Conservation (phyloP, 1,139 yeast species). For the Kodamaea alishanica region DNA sequence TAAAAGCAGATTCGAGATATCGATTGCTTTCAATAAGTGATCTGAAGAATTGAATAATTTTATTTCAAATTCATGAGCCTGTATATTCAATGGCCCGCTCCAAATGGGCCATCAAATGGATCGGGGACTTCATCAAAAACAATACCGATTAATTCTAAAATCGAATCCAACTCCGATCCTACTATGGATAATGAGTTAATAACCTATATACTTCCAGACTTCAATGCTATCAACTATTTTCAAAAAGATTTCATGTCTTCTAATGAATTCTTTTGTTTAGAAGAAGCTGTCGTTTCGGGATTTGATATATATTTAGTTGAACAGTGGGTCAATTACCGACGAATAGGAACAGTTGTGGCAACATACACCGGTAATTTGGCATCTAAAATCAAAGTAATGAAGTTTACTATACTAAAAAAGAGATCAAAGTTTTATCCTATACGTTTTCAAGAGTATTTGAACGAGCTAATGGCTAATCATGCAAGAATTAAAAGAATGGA, state of each 20-base stretch:
- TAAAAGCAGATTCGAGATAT: too few species aligned
- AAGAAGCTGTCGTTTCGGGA: constrained; percentile 54
- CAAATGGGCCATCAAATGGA: background rate
- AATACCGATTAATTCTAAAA: background rate
- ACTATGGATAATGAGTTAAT: constrained; percentile 25
- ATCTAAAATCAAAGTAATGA: constrained; percentile 59
- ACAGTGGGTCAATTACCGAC: constrained; percentile 84
- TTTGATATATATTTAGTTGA: constrained; percentile 89
- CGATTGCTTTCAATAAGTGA: too few species aligned
- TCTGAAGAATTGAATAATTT: background rate
- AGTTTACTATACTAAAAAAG: constrained; percentile 55
- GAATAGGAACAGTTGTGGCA: constrained; percentile 63
- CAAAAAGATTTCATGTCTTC: constrained; percentile 37
- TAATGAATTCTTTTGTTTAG: constrained; percentile 37
- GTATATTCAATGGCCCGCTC: background rate
- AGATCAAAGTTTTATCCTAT: constrained; percentile 57
- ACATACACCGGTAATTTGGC: constrained; percentile 79
- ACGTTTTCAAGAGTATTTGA: constrained; percentile 56
- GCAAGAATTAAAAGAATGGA: constrained; percentile 46
- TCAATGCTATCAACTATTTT: constrained; percentile 49
- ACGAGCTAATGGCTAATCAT: constrained; percentile 58
- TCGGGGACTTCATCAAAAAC: background rate
- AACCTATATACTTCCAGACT: constrained; percentile 49
- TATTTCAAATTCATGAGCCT: background rate
- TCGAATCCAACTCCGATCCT: background rate